These are phyloP conservation scores for Lentinula sp. DNA, from an alignment of 768 basidiomycete genomes.

Conservation along the genomic window DNA sequence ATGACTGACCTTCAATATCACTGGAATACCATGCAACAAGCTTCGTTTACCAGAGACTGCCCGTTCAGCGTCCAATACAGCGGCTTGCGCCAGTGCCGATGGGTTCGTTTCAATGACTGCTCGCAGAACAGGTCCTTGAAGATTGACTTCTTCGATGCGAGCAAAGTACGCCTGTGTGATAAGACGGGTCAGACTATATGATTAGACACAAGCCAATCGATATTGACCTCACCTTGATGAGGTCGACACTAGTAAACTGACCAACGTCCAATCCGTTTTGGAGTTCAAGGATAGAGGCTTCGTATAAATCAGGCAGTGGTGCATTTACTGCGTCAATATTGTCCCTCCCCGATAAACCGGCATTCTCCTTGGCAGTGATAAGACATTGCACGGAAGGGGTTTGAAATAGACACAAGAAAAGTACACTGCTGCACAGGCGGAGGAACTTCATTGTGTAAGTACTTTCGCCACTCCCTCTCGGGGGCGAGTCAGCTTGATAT, in stretches of 20 bases:
- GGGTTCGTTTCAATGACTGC: constrained; percentile 36
- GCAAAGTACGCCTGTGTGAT: constrained; percentile 29
- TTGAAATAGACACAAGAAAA: too few species aligned
- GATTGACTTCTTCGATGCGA: constrained; percentile 38
- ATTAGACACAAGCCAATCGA: neutral
- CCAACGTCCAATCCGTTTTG: constrained; percentile 28
- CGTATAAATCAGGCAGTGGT: constrained; percentile 30
- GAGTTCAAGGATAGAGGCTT: constrained; percentile 31
- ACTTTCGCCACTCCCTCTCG: neutral
- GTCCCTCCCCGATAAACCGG: too few species aligned
- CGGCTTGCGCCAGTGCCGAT: constrained; percentile 27
- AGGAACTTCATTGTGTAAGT: neutral
- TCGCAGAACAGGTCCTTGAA: constrained; percentile 27
- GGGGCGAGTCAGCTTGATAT: too few species aligned
- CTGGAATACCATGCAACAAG: constrained; percentile 31
- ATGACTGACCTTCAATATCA: constrained; percentile 7
- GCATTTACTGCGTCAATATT: neutral
- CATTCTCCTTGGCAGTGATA: too few species aligned
- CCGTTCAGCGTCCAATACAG: constrained; percentile 26
- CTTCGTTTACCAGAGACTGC: constrained; percentile 20
- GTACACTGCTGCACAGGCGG: too few species aligned
- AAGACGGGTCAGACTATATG: neutral
- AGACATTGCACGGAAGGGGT: too few species aligned
- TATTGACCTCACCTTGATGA: constrained; percentile 26
- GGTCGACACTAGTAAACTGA: constrained; percentile 33